These are phyloP conservation scores for Bidens hawaiensis DNA, from an alignment of 140 eudicot genomes.

Conservation along the genomic window DNA sequence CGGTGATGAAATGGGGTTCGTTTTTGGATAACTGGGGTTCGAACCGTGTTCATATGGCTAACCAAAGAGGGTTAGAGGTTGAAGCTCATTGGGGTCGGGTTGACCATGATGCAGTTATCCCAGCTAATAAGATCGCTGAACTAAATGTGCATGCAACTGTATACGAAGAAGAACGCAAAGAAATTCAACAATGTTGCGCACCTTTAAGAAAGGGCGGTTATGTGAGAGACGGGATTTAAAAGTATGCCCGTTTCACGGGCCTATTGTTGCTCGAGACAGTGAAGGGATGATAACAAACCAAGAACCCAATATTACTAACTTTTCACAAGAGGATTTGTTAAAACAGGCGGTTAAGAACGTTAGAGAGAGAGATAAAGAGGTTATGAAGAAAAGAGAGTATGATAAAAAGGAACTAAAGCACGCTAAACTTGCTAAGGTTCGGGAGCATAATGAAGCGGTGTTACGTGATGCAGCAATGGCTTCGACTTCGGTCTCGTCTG, in stretches of 20 bases:
- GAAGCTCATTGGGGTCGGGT: conserved; percentile 97
- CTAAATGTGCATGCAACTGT: conserved; percentile 65
- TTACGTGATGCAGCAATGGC: conserved; percentile 85
- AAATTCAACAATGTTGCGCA: conserved; percentile 75
- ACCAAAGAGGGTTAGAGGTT: conserved; percentile 90
- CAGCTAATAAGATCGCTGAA: conserved; percentile 85
- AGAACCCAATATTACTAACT: conserved; percentile 22
- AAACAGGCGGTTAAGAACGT: conserved; percentile 80
- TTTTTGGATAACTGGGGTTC: conserved; percentile 86
- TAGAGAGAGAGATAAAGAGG: conserved; percentile 66
- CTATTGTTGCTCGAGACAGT: conserved; percentile 68
- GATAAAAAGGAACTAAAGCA: conserved; percentile 56
- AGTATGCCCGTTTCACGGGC: conserved; percentile 92
- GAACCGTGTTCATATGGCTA: conserved; percentile 65
- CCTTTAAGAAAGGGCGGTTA: conserved; percentile 70
- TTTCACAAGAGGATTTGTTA: conserved; percentile 39
- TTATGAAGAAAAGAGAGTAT: conserved; percentile 42
- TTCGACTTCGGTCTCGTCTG: conserved; percentile 63
- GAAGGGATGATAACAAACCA: conserved; percentile 53
- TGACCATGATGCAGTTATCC: conserved; percentile 76
- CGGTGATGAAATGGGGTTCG: conserved; percentile 79
- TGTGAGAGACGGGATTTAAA: conserved; percentile 76
- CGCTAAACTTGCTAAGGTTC: conserved; percentile 77
- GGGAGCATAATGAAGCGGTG: conserved; percentile 71
- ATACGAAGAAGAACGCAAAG: conserved; percentile 65